Evolutionary conservation across 148 eudicot species (phyloP).

Genomic region (Salicornia ramosissima): DNA sequence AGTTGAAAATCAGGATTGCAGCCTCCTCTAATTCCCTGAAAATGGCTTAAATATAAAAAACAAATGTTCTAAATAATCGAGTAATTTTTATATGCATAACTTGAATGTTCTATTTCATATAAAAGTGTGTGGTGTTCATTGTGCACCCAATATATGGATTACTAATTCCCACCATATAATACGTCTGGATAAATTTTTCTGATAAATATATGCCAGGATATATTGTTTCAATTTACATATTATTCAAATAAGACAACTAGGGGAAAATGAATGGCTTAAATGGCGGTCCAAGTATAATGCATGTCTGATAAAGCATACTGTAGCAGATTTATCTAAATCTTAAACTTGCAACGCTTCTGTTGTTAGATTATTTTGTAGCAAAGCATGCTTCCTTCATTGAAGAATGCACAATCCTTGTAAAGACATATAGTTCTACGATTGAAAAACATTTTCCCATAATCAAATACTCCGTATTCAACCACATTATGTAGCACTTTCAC

Average conservation of each 20-base stretch:
- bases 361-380: not conserved
- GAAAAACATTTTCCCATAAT: not conserved
- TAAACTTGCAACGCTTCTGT: not conserved
- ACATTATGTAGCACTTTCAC: not conserved
- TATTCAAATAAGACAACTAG: not conserved
- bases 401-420: not conserved
- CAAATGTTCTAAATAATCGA: no score
- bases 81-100: no score
- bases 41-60: no score
- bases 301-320: not conserved
- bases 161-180: no score
- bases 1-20: not conserved
- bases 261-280: not conserved
- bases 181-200: no score
- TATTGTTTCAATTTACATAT: no score
- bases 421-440: not conserved
- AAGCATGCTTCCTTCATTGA: not conserved
- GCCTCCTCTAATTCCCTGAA: not conserved
- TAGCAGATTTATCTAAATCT: not conserved
- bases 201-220: not conserved
- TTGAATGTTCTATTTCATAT: no score
- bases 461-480: not conserved
- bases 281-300: not conserved
- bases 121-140: no score
- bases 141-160: no score